Conservation (phyloP, 1,139 yeast species). For the Pichia sorboxylosa region DNA sequence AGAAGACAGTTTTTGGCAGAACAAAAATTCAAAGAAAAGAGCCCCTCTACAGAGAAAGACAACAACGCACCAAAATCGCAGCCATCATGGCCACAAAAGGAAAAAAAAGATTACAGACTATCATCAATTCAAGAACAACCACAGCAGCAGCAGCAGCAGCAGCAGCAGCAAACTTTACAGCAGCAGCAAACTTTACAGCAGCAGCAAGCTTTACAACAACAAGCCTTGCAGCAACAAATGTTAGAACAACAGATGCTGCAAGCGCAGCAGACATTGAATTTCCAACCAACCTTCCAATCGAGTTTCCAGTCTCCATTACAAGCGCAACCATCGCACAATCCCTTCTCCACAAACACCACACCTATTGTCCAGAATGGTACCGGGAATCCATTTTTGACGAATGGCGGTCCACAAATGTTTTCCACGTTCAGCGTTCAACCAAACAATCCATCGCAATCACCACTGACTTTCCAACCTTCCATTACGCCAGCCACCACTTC, state of each 20-base stretch:
- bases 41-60: not conserved
- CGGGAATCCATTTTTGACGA: no score
- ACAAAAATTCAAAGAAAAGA: slow-evolving; percentile 27
- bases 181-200: slow-evolving; percentile 11
- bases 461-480: no score
- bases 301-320: no score
- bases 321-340: no score
- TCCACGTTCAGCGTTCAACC: no score
- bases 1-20: slow-evolving; percentile 69
- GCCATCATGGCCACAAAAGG: no score
- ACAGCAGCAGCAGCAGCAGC: slow-evolving; percentile 16
- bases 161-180: slow-evolving; percentile 16
- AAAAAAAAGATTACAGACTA: no score
- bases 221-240: slow-evolving; percentile 1
- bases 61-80: slow-evolving; percentile 14
- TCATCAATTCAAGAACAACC: slow-evolving; percentile 1
- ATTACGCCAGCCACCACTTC: no score
- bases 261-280: slow-evolving; percentile 9
- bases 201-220: slow-evolving; percentile 6
- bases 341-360: no score
- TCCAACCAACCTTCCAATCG: slow-evolving; percentile 12
- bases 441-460: no score
- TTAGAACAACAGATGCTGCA: slow-evolving; percentile 3
- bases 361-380: no score
- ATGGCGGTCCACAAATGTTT: no score